Evolutionary conservation across 2,329 filamentous ascomycete genomes (phyloP), one percentile per base, ranked within the genome.

Genomic region (Aurifilum marmelostoma): DNA sequence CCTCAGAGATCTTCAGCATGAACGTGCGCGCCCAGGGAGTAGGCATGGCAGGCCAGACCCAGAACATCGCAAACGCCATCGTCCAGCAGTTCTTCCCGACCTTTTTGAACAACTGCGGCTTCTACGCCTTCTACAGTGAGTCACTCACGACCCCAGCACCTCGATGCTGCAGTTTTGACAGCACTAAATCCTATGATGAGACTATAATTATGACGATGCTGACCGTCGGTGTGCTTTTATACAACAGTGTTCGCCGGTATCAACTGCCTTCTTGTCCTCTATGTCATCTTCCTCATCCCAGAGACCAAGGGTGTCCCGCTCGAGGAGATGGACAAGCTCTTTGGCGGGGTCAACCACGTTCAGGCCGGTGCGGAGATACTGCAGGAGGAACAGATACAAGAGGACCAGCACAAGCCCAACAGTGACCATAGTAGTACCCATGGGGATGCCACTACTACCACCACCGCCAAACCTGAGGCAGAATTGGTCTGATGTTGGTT

Each of bases 31-130:
- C 88, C 7, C 88, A 91, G 76, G 89, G 88, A 21, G 88, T 91
- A 5, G 88, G 88, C 68, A 91, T 91, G 88, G 87, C 78, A 70
- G 80, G 79, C 39, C 82, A 87, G 75, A 84, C 81, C 66, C 85
- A 87, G 71, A 87, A 90, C 75, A 85, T 91, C 59, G 87, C 87
- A 74, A 89, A 90, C 76, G 83, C 84, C 61, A 71, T 71, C 72
- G 85, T 90, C 73, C 86, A 90, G 76, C 88, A 91, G 71, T 90
- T 90, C 81, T 91, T 91, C 82, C 88, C 88, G 12, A 85, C 83
- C 14, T 90, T 91, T 80, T 81, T 90, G 27, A 80, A 83, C 54
- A 87, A 88, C 73, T 75, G 75, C 52, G 80, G 80, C 21, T 80
- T 83, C 41, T 79, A 79, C 65, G 79, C 78, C 14, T 74, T 81